Evolutionary conservation across 306 rosid species (phyloP), one percentile per base, ranked within the genome.

Genomic region (Dryas octopetala): DNA sequence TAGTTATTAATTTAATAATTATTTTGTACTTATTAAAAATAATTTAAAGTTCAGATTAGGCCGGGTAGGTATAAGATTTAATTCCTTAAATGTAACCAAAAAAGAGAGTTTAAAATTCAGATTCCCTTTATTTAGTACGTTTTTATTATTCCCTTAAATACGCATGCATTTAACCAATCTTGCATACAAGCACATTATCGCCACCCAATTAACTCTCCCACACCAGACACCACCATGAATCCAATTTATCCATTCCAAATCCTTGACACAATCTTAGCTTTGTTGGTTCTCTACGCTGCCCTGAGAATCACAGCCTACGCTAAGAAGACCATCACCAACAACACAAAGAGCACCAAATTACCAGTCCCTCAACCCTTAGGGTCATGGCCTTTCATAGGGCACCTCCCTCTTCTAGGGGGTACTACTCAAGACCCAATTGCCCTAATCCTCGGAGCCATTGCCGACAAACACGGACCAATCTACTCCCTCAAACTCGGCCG

Each of bases 391-490:
- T 1, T 82, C 1, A 73, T 82, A 2, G 85, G 85, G 4, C 76
- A 82, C 72, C 85, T 82, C 49, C 82, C 52, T 55, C 79, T 72
- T 14, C 75, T 82, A 2, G 66, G 72, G 2, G 48, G 68, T 4
- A 28, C 38, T 9, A 59, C 63, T 41, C 65, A 23, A 43, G 26
- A 16, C 2, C 79, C 82, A 0, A 62, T 77, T 49, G 76, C 75
- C 15, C 38, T 15, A 61, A 73, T 46, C 54, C 82, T 82, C 4
- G 85, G 78, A 7, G 75, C 57, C 52, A 51, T 82, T 17, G 76
- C 79, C 0, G 85, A 82, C 19, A 51, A 73, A 48, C 9, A 51
- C 43, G 85, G 82, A 26, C 76, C 85, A 16, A 77, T 77, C 79
- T 82, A 8, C 78, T 57, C 68, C 9, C 63, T 82, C 49, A 60